Conservation (phyloP, 1,284 basidiomycete genomes). For the Ganoderma meredithae region DNA sequence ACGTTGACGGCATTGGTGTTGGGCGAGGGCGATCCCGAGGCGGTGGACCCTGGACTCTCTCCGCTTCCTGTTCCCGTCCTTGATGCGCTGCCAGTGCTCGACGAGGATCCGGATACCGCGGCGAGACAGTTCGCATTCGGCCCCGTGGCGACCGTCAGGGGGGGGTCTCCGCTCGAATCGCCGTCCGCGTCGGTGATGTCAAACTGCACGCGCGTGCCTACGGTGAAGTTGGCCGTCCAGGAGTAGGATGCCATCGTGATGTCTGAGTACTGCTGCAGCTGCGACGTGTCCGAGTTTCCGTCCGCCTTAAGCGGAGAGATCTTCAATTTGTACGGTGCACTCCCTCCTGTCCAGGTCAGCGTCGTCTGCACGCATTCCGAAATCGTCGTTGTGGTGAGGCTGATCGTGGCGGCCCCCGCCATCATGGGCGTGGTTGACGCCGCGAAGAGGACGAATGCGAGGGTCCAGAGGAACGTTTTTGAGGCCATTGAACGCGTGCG, state of each 20-base stretch:
- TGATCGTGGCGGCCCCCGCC: background rate
- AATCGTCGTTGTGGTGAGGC: background rate
- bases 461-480: background rate
- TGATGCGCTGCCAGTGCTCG: background rate
- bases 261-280: slow-evolving; percentile 1
- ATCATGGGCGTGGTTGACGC: background rate
- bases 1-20: background rate
- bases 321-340: slow-evolving; percentile 54
- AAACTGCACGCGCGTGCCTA: slow-evolving; percentile 9
- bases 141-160: slow-evolving; percentile 3
- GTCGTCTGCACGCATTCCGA: background rate
- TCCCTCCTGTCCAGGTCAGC: slow-evolving; percentile 5
- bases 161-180: background rate
- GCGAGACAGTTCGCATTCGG: slow-evolving; percentile 10
- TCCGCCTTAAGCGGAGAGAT: background rate
- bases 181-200: background rate
- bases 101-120: background rate
- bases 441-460: background rate
- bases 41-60: background rate
- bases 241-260: background rate
- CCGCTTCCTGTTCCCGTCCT: background rate
- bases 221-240: slow-evolving; percentile 13
- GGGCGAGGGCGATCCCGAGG: background rate
- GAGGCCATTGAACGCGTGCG: background rate
- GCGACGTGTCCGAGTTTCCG: background rate